Evolutionary conservation across 768 basidiomycete genomes (phyloP).

Genomic region (Xerocomus potaroensis): DNA sequence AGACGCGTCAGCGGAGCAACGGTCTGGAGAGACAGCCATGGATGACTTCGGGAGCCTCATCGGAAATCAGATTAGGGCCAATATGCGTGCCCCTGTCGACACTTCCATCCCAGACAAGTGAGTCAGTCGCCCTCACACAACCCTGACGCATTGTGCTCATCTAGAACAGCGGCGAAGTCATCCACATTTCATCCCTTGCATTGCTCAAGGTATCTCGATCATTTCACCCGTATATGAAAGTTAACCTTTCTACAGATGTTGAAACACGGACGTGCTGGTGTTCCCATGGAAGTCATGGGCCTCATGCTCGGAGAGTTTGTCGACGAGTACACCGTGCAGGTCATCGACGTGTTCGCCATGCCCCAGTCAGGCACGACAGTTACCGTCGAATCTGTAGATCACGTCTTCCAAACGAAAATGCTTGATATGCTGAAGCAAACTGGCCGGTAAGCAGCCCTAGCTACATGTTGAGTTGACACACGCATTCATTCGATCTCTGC

Average conservation of each 20-base stretch:
- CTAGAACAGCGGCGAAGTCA: constrained; percentile 73
- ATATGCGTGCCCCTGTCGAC: constrained; percentile 42
- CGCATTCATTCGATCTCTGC: constrained; percentile 5
- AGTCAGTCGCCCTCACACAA: constrained; percentile 15
- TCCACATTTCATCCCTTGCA: constrained; percentile 97
- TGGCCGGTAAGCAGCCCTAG: constrained; percentile 62
- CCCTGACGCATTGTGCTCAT: constrained; percentile 1
- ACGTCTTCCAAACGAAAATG: constrained; percentile 98
- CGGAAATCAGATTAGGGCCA: constrained; percentile 45
- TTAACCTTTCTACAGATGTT: constrained; percentile 69
- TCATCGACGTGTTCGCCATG: constrained; percentile 98
- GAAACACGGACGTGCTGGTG: constrained; percentile 97
- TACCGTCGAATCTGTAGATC: constrained; percentile 96
- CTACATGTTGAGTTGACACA: not conserved
- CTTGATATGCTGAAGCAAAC: constrained; percentile 99
- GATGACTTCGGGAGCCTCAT: constrained; percentile 51
- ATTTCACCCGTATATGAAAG: not conserved
- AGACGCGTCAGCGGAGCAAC: constrained; percentile 42
- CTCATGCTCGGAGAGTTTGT: constrained; percentile 98
- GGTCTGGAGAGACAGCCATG: constrained; percentile 22
- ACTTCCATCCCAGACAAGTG: constrained; percentile 73
- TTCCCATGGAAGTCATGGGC: constrained; percentile 99
- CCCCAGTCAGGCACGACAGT: constrained; percentile 97
- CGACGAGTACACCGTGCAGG: constrained; percentile 93
- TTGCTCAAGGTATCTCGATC: constrained; percentile 74